phyloP scores from a whole-genome alignment of 352 stramenopile species.

The Phytopythium delawarense region DNA sequence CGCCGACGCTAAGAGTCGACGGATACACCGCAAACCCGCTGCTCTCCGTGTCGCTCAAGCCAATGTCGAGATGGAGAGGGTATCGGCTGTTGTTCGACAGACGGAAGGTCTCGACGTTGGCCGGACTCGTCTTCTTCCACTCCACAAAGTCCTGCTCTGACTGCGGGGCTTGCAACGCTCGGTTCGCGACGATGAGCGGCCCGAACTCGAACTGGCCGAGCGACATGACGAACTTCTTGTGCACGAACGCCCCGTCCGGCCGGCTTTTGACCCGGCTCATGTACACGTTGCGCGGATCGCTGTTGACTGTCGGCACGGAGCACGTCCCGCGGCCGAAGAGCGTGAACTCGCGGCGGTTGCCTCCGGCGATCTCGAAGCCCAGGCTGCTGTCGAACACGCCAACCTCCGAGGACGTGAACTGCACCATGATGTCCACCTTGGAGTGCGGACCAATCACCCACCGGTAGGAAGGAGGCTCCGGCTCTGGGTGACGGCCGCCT shows the following conservation, averaged over 20 bases:
- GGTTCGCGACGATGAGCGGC: slow-evolving; percentile 60
- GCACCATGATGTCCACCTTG: slow-evolving; percentile 62
- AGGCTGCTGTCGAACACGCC: slow-evolving; percentile 82
- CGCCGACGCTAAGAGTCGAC: slow-evolving; percentile 56
- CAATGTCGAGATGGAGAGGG: slow-evolving; percentile 61
- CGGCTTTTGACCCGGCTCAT: slow-evolving; percentile 90
- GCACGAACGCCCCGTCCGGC: slow-evolving; percentile 56
- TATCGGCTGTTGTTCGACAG: slow-evolving; percentile 90
- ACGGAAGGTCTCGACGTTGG: slow-evolving; percentile 88
- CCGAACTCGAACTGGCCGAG: slow-evolving; percentile 92
- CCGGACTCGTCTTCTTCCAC: slow-evolving; percentile 43
- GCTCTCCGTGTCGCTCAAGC: slow-evolving; percentile 22
- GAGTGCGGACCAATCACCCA: slow-evolving; percentile 82
- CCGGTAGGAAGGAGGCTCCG: slow-evolving; percentile 1
- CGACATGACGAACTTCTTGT: slow-evolving; percentile 91
- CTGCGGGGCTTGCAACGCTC: slow-evolving; percentile 10
- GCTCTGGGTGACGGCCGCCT: not conserved
- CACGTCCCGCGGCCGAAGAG: slow-evolving; percentile 82
- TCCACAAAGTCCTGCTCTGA: slow-evolving; percentile 47
- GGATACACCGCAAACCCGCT: slow-evolving; percentile 77
- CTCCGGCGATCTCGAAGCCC: slow-evolving; percentile 90
- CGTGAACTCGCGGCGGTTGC: slow-evolving; percentile 66
- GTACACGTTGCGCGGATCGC: slow-evolving; percentile 92
- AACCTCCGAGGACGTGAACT: slow-evolving; percentile 76
- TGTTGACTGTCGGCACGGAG: slow-evolving; percentile 90